Percentiles rank a stretch among this genome's conserved stretches.
These are phyloP conservation scores for Hirsutella rhossiliensis DNA, from an alignment of 2,329 filamentous ascomycete genomes.

Conservation along the genomic window DNA sequence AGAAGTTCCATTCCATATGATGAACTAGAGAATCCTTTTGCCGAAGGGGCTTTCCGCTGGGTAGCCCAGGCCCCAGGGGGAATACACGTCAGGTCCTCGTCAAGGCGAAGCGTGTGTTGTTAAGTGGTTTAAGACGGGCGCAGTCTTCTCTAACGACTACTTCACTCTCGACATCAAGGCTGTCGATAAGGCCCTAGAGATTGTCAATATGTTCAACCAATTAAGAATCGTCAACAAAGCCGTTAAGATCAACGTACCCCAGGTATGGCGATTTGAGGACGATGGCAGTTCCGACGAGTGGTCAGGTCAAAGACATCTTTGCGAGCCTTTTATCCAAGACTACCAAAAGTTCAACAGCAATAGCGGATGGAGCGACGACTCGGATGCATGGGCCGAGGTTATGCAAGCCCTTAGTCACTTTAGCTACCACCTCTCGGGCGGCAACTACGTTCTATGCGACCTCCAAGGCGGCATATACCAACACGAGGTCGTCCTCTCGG, in stretches of 20 bases:
- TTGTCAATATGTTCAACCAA: constrained; percentile 24
- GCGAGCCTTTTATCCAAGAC: constrained; percentile 27
- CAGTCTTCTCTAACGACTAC: constrained; percentile 18
- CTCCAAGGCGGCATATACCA: constrained; percentile 28
- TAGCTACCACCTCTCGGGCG: constrained; percentile 25
- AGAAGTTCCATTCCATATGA: fast-evolving
- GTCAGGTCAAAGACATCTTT: constrained; percentile 12
- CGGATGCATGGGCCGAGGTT: constrained; percentile 17
- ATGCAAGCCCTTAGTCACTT: constrained; percentile 33
- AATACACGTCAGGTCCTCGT: constrained; percentile 16
- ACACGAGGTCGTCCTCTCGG: constrained; percentile 22
- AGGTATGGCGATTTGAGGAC: constrained; percentile 16
- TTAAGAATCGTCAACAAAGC: constrained; percentile 14
- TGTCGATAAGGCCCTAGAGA: constrained; percentile 18
- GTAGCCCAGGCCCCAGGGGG: constrained; percentile 11
- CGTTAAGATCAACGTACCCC: constrained; percentile 23
- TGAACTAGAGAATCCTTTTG: constrained; percentile 4
- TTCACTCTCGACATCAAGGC: constrained; percentile 25
- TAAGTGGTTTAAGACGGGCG: constrained; percentile 27
- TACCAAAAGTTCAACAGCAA: constrained; percentile 34
- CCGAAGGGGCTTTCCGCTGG: constrained; percentile 7
- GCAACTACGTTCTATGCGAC: constrained; percentile 26
- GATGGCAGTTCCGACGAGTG: not conserved
- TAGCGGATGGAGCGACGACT: constrained; percentile 22
- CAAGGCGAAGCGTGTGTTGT: constrained; percentile 18